phyloP scores from a whole-genome alignment of 176 grass and related monocot genomes.

The Aegilops bicornis region DNA sequence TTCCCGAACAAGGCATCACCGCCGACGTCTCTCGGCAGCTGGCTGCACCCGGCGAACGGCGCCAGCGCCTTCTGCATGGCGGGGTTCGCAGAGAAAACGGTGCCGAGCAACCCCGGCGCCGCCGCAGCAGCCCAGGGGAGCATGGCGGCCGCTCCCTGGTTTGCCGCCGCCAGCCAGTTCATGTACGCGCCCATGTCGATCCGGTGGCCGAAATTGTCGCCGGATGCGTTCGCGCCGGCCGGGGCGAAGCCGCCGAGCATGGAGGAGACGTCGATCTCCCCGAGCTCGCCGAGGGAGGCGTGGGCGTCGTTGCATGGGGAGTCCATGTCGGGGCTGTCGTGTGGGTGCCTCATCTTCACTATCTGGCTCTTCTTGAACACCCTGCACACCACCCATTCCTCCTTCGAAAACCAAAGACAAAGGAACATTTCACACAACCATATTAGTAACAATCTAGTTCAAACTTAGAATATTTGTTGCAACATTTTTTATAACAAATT shows the following conservation, averaged over 20 bases:
- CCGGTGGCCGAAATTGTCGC: slow-evolving; percentile 41
- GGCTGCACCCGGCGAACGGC: slow-evolving; percentile 32
- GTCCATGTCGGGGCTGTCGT: slow-evolving; percentile 35
- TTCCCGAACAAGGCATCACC: slow-evolving; percentile 40
- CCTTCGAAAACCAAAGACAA: not conserved
- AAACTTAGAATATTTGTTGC: not conserved
- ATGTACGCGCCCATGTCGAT: slow-evolving; percentile 68
- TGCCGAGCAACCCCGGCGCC: slow-evolving; percentile 30
- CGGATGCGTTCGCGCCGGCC: slow-evolving; percentile 5
- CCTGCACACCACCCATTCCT: slow-evolving; percentile 84
- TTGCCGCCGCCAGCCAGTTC: slow-evolving; percentile 61
- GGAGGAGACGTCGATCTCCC: slow-evolving; percentile 70
- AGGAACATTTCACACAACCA: not conserved
- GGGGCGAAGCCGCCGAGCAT: slow-evolving; percentile 49
- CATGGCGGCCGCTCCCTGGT: slow-evolving; percentile 47
- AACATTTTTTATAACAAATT: not conserved
- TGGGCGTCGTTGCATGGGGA: slow-evolving; percentile 46
- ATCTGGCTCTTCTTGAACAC: slow-evolving; percentile 76
- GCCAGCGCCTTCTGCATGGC: slow-evolving; percentile 35
- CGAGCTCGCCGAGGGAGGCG: slow-evolving; percentile 59
- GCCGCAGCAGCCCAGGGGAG: slow-evolving; percentile 43
- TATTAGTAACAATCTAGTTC: not conserved
- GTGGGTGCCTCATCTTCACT: slow-evolving; percentile 41
- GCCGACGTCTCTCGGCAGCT: slow-evolving; percentile 31
- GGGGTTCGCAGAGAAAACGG: slow-evolving; percentile 48